These are phyloP conservation scores for Gracilaria caudata DNA, from an alignment of 23 red algal species.

Conservation along the genomic window DNA sequence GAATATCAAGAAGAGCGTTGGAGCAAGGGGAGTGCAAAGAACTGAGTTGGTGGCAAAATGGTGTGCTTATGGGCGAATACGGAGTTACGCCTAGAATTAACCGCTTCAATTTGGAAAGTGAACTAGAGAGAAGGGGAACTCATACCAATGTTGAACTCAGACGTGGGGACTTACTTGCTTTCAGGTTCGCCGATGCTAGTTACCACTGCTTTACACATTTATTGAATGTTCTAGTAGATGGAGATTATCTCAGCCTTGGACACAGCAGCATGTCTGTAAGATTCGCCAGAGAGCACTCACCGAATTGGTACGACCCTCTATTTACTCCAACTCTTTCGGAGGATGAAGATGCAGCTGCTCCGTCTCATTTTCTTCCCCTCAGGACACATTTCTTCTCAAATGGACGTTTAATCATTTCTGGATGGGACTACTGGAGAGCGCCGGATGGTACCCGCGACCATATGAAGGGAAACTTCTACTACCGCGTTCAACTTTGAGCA, in stretches of 20 bases:
- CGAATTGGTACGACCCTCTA: slow-evolving; percentile 44
- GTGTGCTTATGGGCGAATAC: slow-evolving; percentile 49
- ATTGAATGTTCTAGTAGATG: slow-evolving; percentile 25
- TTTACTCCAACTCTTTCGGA: slow-evolving; percentile 22
- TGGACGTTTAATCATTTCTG: slow-evolving; percentile 7
- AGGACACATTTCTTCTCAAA: slow-evolving; percentile 23
- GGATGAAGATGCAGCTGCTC: slow-evolving; percentile 41
- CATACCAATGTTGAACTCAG: slow-evolving; percentile 27
- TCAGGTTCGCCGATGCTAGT: slow-evolving; percentile 47
- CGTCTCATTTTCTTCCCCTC: slow-evolving; percentile 48
- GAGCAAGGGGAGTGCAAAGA: slow-evolving; percentile 26
- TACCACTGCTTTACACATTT: slow-evolving; percentile 55
- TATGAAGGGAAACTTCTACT: slow-evolving; percentile 54
- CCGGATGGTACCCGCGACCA: slow-evolving; percentile 33
- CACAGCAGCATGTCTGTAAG: slow-evolving; percentile 24
- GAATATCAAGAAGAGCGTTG: slow-evolving; percentile 25
- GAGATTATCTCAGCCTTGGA: slow-evolving; percentile 9
- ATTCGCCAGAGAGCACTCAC: slow-evolving; percentile 20
- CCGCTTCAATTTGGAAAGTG: slow-evolving; percentile 18
- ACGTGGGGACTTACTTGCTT: slow-evolving; percentile 33
- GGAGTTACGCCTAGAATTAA: slow-evolving; percentile 35
- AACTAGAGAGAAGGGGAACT: slow-evolving; percentile 28
- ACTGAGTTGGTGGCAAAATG: slow-evolving; percentile 44
- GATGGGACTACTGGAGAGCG: slow-evolving; percentile 50
- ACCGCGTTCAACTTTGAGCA: slow-evolving; percentile 30